These are phyloP conservation scores for Trichoderma aggressivum DNA, from an alignment of 2,329 filamentous ascomycete genomes.

Conservation along the genomic window DNA sequence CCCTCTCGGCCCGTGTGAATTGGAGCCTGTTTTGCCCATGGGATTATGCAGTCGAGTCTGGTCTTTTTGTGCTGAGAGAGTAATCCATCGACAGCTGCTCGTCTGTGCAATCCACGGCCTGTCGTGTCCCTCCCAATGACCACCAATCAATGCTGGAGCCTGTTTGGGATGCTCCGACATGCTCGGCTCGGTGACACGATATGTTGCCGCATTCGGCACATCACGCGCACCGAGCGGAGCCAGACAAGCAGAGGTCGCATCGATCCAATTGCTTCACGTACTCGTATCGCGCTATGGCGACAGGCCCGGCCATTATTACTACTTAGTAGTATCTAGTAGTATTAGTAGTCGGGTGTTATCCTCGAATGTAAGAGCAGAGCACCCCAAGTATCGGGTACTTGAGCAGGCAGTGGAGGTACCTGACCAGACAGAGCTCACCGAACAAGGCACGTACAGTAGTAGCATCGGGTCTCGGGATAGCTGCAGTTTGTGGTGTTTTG, in stretches of 20 bases:
- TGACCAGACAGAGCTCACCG: background rate
- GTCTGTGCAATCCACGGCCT: background rate
- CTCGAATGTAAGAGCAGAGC: background rate
- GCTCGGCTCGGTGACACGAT: slow-evolving; percentile 4
- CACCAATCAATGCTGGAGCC: background rate
- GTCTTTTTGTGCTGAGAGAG: background rate
- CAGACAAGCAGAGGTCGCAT: background rate
- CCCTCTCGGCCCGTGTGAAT: background rate
- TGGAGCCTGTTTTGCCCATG: background rate
- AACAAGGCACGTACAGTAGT: background rate
- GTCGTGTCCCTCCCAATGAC: background rate
- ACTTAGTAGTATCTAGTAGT: background rate
- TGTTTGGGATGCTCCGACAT: background rate
- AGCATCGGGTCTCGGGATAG: background rate
- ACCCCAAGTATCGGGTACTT: background rate
- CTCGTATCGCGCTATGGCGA: background rate
- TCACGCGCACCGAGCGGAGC: slow-evolving; percentile 13
- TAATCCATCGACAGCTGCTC: background rate
- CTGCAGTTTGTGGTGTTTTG: background rate
- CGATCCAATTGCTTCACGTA: background rate
- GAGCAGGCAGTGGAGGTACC: background rate
- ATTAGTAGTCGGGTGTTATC: background rate
- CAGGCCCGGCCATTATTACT: background rate
- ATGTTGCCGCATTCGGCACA: slow-evolving; percentile 10
- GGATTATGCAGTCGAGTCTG: background rate